Conservation (phyloP, 2,329 filamentous ascomycete genomes). For the Phialophora chinensis region DNA sequence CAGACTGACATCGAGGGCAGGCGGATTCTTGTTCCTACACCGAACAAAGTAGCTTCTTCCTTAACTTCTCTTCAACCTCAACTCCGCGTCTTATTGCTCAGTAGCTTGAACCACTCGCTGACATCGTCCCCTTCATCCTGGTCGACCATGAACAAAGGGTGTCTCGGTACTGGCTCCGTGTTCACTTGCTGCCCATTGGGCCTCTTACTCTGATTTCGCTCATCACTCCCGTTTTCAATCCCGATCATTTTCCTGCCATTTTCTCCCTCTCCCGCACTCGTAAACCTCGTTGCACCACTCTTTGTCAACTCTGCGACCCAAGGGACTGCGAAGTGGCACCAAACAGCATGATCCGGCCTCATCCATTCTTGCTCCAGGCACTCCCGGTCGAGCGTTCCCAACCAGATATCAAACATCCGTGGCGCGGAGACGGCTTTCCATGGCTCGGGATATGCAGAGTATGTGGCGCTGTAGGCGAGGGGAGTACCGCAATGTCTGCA, state of each 20-base stretch:
- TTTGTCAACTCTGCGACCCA: neutral
- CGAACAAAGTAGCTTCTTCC: neutral
- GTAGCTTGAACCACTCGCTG: neutral
- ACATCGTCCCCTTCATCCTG: conserved; percentile 2
- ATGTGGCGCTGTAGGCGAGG: neutral
- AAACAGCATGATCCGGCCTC: conserved; percentile 8
- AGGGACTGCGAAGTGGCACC: neutral
- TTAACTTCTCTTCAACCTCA: neutral
- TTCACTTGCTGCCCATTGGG: neutral
- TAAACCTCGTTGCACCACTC: neutral
- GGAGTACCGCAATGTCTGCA: conserved; percentile 3
- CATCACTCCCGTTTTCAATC: neutral
- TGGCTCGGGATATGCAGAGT: conserved; percentile 1
- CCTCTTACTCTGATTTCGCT: neutral
- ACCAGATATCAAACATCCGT: conserved; percentile 5
- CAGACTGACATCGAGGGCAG: neutral
- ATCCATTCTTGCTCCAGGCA: conserved; percentile 6
- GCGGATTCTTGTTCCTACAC: neutral
- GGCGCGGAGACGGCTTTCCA: neutral
- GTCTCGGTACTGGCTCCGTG: neutral
- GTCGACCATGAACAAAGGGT: conserved; percentile 10
- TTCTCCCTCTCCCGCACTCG: neutral
- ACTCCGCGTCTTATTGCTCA: neutral
- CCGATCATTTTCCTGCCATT: neutral
- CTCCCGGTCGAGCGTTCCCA: conserved; percentile 2